Base-by-base conservation (phyloP, 2,329 filamentous ascomycete genomes). In the Talaromyces sp. region DNA sequence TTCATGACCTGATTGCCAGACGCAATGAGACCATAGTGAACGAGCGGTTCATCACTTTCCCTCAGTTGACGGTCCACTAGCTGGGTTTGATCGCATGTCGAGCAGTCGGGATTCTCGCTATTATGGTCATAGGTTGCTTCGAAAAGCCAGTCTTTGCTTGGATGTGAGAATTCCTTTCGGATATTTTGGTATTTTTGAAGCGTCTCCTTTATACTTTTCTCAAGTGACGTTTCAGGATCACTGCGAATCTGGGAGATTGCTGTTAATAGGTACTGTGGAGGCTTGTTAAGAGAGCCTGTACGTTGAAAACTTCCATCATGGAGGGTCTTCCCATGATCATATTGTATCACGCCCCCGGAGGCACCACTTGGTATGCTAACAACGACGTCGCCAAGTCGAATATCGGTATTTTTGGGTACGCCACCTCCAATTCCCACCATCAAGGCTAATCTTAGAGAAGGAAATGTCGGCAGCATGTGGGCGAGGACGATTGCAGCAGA, bases 1-100 rank as follows among this genome's bases (percentile, higher is more conserved):
- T 68, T 71, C 9, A 71, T 63, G 19, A 71, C 66, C n/a, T 63
- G 63, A 50, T 72, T 70, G 15, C 61, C 68, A 6, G 70, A 71
- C 8, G 63, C 69, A 47, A 71, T 69, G 0, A 65, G 57, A 7
- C 70, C 70, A 45, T 70, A 70, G 49, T 70, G 67, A 27, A 70
- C 15, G 13, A 15, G 27, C 7, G 59, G 35, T 3, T 62, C 39
- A 11, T 31, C 17, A 7, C 3, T 52, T 22, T 13, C 31, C 31
- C 62, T 57, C 17, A 15, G 13, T 15, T 25, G 11, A 60, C 62
- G 43, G 19, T 10, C 6, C 6, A 50, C 11, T 43, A 64, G 7
- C 31, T 52, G 33, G 3, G 17, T 60, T 25, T 8, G 7, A n/a
- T 61, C 62, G 27, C 62, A 64, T 1, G 10, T 43, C 5, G 13